Percentiles rank a stretch among this genome's conserved stretches.
Conservation (phyloP, 208 protist genomes). For the Entamoeba moshkovskii region DNA sequence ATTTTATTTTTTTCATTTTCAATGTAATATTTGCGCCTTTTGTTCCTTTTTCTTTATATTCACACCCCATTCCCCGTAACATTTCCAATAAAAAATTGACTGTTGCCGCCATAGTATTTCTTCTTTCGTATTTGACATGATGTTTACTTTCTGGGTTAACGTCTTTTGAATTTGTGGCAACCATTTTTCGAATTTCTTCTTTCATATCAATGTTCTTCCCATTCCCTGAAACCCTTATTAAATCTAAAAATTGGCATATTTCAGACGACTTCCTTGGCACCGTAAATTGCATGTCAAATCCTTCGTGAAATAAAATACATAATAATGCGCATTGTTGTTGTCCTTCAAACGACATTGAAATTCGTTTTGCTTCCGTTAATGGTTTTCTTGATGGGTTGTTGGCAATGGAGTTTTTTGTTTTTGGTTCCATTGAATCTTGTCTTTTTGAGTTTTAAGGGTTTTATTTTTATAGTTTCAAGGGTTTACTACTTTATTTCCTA, state of each 20-base stretch:
- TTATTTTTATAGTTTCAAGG: background rate
- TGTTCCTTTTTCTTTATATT: background rate
- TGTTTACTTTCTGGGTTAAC: background rate
- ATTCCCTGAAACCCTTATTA: background rate
- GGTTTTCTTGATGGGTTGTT: too few species aligned
- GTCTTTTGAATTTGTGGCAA: background rate
- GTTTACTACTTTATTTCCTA: too few species aligned
- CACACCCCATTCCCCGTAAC: background rate
- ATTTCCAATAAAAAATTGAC: background rate
- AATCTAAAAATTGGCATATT: background rate
- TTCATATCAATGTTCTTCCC: background rate
- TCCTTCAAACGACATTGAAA: background rate
- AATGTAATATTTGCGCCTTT: background rate
- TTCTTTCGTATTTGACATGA: background rate
- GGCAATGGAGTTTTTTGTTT: background rate
- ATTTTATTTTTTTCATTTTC: background rate
- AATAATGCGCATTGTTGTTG: background rate
- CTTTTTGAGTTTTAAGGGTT: slow-evolving; percentile 2
- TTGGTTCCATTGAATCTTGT: background rate
- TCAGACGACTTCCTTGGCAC: background rate
- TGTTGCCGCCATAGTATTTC: background rate
- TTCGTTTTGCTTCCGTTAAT: background rate
- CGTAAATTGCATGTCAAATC: background rate
- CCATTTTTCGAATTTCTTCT: background rate
- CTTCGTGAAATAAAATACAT: background rate